Evolutionary conservation across 75 land plant species (phyloP).

Genomic region (Pinus taeda): DNA sequence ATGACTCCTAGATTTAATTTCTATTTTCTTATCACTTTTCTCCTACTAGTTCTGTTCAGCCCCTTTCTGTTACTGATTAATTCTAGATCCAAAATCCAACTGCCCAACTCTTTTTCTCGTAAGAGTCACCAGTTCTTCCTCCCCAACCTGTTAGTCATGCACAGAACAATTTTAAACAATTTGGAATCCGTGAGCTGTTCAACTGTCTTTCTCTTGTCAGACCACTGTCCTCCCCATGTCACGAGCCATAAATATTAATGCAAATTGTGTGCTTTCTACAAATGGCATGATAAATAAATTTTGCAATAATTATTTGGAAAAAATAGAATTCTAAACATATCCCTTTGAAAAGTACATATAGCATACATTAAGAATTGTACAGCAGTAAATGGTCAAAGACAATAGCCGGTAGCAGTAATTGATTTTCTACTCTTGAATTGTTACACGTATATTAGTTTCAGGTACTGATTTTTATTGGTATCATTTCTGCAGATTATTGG

Average conservation of each 20-base stretch:
- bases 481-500: slow-evolving; percentile 62
- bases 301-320: background rate
- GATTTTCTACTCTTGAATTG: background rate
- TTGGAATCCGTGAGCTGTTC: background rate
- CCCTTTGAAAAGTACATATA: background rate
- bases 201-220: too few species aligned
- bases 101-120: background rate
- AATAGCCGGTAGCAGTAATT: background rate
- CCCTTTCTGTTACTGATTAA: background rate
- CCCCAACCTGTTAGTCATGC: background rate
- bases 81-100: background rate
- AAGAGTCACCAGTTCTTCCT: background rate
- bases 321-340: background rate
- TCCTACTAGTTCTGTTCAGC: too few species aligned
- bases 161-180: background rate
- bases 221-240: too few species aligned
- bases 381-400: background rate
- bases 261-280: too few species aligned
- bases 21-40: too few species aligned
- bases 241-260: too few species aligned
- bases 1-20: too few species aligned
- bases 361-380: background rate
- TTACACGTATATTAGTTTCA: background rate
- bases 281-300: background rate
- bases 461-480: background rate